Evolutionary conservation across 176 grass and related monocot species (phyloP).

Genomic region (Oryza glaberrima): DNA sequence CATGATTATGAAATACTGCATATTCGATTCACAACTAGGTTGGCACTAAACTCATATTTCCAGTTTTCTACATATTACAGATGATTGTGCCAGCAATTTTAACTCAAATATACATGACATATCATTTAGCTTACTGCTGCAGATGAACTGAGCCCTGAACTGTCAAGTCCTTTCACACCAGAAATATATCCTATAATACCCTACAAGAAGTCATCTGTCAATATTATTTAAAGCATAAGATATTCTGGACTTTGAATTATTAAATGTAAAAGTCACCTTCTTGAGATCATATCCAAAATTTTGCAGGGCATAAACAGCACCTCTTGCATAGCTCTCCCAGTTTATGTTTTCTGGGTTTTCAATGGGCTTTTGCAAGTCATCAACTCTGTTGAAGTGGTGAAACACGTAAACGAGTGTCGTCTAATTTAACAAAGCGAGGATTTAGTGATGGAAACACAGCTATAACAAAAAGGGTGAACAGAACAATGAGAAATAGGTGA

Average conservation of each 20-base stretch:
- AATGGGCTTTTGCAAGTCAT: slow-evolving; percentile 71
- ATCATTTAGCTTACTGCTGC: slow-evolving; percentile 73
- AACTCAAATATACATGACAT: background rate
- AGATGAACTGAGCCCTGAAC: slow-evolving; percentile 97
- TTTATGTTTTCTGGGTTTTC: slow-evolving; percentile 66
- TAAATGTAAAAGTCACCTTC: slow-evolving; percentile 61
- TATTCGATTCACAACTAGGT: background rate
- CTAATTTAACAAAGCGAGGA: slow-evolving; percentile 8
- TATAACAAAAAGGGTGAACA: background rate
- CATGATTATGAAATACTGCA: background rate
- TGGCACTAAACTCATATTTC: background rate
- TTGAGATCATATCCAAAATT: slow-evolving; percentile 75
- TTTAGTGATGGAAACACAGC: background rate
- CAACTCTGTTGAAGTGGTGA: slow-evolving; percentile 53
- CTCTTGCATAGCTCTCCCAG: slow-evolving; percentile 86
- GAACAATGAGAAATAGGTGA: background rate
- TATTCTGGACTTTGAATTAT: slow-evolving; percentile 26
- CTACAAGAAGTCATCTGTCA: slow-evolving; percentile 44
- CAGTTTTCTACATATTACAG: slow-evolving; percentile 5
- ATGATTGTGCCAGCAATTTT: background rate
- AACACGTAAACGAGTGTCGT: background rate
- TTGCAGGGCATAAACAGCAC: slow-evolving; percentile 92
- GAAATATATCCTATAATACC: slow-evolving; percentile 88
- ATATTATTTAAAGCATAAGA: background rate
- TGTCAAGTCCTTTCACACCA: slow-evolving; percentile 85